phyloP scores from a whole-genome alignment of 139 green algal species.

The Chlamydomonas sphaeroides region DNA sequence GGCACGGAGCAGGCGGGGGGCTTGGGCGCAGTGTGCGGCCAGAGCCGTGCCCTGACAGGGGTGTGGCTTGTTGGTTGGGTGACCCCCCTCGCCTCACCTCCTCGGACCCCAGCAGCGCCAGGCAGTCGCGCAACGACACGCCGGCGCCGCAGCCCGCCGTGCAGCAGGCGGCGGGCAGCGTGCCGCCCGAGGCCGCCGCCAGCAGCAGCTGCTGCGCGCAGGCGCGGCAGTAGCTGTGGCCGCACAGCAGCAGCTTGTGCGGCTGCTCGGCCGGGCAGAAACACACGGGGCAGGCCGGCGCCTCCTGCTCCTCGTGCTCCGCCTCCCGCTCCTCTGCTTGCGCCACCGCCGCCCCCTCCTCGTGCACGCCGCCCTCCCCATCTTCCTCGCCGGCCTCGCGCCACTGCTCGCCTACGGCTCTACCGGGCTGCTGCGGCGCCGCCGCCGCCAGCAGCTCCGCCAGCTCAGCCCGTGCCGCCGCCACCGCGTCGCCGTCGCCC shows the following conservation, averaged over 20 bases:
- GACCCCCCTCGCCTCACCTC: not conserved
- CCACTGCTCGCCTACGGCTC: not conserved
- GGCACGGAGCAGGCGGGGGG: no score
- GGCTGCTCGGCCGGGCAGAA: not conserved
- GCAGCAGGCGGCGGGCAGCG: not conserved
- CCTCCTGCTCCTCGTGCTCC: not conserved
- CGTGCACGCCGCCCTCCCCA: not conserved
- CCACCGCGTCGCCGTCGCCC: slow-evolving; percentile 49
- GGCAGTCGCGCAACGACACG: not conserved
- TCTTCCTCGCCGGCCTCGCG: not conserved
- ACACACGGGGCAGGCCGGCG: not conserved
- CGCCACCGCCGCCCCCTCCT: no score
- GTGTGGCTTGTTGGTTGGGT: no score
- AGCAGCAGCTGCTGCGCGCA: not conserved
- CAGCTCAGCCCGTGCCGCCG: slow-evolving; percentile 62
- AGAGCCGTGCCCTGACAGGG: no score
- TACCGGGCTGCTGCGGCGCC: slow-evolving; percentile 63
- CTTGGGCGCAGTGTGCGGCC: no score
- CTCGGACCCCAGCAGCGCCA: not conserved
- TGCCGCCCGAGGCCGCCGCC: not conserved
- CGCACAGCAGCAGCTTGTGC: not conserved
- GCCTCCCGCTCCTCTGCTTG: not conserved
- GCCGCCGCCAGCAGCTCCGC: slow-evolving; percentile 54
- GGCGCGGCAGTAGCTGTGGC: not conserved
- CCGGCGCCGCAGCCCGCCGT: not conserved